phyloP scores from a whole-genome alignment of 2,329 filamentous ascomycete species.

The Hypoxylon rubiginosum region DNA sequence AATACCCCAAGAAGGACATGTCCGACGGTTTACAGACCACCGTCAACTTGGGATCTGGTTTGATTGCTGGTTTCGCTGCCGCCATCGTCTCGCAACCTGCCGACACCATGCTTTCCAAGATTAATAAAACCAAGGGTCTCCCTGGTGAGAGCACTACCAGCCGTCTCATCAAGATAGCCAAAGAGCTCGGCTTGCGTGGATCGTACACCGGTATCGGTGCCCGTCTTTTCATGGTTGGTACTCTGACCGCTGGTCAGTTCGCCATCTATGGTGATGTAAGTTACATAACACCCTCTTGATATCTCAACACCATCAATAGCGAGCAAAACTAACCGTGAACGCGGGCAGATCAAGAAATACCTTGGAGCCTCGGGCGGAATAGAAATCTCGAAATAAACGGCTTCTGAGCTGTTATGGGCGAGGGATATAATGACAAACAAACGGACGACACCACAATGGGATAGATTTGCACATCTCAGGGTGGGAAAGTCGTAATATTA shows the following conservation, averaged over 20 bases:
- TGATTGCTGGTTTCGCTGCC: slow-evolving; percentile 82
- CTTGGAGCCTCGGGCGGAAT: slow-evolving; percentile 71
- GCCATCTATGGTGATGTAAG: slow-evolving; percentile 73
- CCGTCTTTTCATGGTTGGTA: slow-evolving; percentile 80
- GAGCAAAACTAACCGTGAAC: background rate
- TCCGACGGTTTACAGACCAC: slow-evolving; percentile 73
- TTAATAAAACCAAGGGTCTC: slow-evolving; percentile 82
- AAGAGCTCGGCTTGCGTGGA: slow-evolving; percentile 78
- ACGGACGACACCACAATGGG: slow-evolving; percentile 39
- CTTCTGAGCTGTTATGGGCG: slow-evolving; percentile 8
- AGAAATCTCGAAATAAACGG: slow-evolving; percentile 62
- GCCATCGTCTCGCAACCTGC: slow-evolving; percentile 82
- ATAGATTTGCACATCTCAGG: slow-evolving; percentile 19
- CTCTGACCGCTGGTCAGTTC: slow-evolving; percentile 78
- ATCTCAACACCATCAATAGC: background rate
- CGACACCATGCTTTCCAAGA: slow-evolving; percentile 85
- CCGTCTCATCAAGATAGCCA: slow-evolving; percentile 80
- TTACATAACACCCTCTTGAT: background rate
- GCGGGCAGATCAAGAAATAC: background rate
- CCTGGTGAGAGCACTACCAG: slow-evolving; percentile 79
- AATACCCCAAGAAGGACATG: slow-evolving; percentile 72
- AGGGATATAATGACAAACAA: slow-evolving; percentile 44
- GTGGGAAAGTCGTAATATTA: slow-evolving; percentile 35
- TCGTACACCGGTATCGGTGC: slow-evolving; percentile 79
- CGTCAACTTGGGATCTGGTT: slow-evolving; percentile 80